These are phyloP conservation scores for Biscutella auriculata DNA, from an alignment of 441 rosid species.

Conservation along the genomic window DNA sequence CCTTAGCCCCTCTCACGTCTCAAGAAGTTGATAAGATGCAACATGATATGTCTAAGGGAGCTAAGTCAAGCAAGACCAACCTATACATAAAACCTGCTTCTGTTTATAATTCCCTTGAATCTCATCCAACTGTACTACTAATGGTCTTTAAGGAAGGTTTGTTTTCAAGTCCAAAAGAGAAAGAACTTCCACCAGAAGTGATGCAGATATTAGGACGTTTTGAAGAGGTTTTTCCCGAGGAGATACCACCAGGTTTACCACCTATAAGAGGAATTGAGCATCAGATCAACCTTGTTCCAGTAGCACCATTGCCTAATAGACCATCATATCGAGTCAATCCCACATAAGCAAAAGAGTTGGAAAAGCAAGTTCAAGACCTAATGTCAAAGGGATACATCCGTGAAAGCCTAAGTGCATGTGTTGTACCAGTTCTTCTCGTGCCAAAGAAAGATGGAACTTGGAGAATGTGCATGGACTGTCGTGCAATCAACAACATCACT, in stretches of 20 bases:
- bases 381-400: not conserved
- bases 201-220: not conserved
- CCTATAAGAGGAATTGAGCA: not conserved
- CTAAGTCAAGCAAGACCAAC: not conserved
- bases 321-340: not conserved
- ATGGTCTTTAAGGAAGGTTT: not conserved
- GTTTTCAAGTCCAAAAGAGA: not conserved
- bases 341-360: not conserved
- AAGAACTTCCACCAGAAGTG: not conserved
- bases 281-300: not conserved
- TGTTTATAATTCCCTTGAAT: not conserved
- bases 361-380: not conserved
- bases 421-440: not conserved
- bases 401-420: not conserved
- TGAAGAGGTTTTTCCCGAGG: not conserved
- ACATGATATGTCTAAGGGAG: not conserved
- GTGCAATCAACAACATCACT: not conserved
- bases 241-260: not conserved
- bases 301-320: not conserved
- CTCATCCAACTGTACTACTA: not conserved
- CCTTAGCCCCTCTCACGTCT: too few species aligned
- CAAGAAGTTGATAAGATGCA: too few species aligned
- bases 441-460: too few species aligned
- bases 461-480: too few species aligned
- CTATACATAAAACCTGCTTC: too few species aligned